phyloP scores from a whole-genome alignment of 1,284 basidiomycete genomes.

The Marasmius oreades region DNA sequence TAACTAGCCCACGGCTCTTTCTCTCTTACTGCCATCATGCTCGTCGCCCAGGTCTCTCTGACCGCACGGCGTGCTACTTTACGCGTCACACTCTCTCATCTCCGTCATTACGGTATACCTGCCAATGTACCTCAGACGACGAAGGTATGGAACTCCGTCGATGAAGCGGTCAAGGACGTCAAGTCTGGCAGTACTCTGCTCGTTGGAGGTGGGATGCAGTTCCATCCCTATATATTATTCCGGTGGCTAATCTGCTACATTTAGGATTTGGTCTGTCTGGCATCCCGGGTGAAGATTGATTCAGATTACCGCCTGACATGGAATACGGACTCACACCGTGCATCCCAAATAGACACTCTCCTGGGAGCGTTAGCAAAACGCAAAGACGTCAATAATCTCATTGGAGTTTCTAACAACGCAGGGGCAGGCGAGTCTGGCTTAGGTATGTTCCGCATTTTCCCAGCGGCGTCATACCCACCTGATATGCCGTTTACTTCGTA shows the following conservation, averaged over 20 bases:
- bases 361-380: slow-evolving; percentile 77
- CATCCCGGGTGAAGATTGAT: slow-evolving; percentile 54
- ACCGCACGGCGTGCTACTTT: slow-evolving; percentile 13
- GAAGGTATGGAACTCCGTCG: slow-evolving; percentile 80
- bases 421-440: slow-evolving; percentile 77
- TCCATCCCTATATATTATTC: not conserved
- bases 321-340: not conserved
- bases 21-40: slow-evolving; percentile 14
- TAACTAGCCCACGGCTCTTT: not conserved
- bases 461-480: not conserved
- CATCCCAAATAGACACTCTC: slow-evolving; percentile 64
- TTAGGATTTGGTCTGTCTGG: slow-evolving; percentile 79
- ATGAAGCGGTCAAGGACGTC: slow-evolving; percentile 81
- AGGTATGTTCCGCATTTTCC: slow-evolving; percentile 43
- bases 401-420: slow-evolving; percentile 89
- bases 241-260: slow-evolving; percentile 4
- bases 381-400: slow-evolving; percentile 70
- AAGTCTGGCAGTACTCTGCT: slow-evolving; percentile 77
- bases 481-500: not conserved
- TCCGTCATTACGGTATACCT: slow-evolving; percentile 29
- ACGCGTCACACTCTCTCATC: slow-evolving; percentile 20
- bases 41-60: slow-evolving; percentile 9
- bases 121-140: slow-evolving; percentile 40
- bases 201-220: slow-evolving; percentile 66
- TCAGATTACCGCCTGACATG: not conserved